phyloP scores from a whole-genome alignment of 1,284 basidiomycete genomes.

The Trametes sp. region DNA sequence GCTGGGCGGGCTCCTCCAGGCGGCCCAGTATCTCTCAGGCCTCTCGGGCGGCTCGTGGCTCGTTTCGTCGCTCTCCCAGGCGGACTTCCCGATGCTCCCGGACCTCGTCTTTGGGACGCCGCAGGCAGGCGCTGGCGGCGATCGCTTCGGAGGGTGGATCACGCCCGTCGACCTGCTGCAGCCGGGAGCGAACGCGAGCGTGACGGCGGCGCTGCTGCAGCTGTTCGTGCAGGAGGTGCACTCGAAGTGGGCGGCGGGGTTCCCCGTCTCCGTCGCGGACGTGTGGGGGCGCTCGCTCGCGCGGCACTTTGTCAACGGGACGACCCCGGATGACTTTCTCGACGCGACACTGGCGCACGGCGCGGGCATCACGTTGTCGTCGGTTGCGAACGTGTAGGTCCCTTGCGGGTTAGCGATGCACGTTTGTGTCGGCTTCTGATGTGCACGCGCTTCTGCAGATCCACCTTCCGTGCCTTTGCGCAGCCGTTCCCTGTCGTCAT shows the following conservation, averaged over 20 bases:
- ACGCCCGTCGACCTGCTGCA: constrained; percentile 32
- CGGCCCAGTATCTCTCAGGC: constrained; percentile 51
- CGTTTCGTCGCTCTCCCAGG: constrained; percentile 38
- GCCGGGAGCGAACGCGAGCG: constrained; percentile 24
- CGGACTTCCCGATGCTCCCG: constrained; percentile 37
- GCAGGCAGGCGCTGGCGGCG: background rate
- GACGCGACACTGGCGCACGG: constrained; percentile 34
- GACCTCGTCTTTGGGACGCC: constrained; percentile 35
- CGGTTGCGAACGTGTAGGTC: constrained; percentile 36
- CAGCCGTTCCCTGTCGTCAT: constrained; percentile 41
- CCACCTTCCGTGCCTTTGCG: constrained; percentile 29
- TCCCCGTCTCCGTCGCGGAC: constrained; percentile 38
- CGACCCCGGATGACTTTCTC: constrained; percentile 32
- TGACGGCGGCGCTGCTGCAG: constrained; percentile 26
- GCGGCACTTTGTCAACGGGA: constrained; percentile 39
- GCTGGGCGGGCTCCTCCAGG: constrained; percentile 59
- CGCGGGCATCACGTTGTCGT: constrained; percentile 39
- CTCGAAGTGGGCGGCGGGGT: constrained; percentile 35
- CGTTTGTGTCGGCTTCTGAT: background rate
- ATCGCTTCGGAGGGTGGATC: constrained; percentile 34
- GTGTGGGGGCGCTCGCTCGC: constrained; percentile 39
- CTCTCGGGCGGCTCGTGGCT: constrained; percentile 51
- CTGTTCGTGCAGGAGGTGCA: constrained; percentile 32
- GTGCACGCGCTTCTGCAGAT: constrained; percentile 22
- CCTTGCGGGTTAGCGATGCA: background rate